Conservation (phyloP, 495 filamentous ascomycete genomes). For the Podospora pseudocomata region DNA sequence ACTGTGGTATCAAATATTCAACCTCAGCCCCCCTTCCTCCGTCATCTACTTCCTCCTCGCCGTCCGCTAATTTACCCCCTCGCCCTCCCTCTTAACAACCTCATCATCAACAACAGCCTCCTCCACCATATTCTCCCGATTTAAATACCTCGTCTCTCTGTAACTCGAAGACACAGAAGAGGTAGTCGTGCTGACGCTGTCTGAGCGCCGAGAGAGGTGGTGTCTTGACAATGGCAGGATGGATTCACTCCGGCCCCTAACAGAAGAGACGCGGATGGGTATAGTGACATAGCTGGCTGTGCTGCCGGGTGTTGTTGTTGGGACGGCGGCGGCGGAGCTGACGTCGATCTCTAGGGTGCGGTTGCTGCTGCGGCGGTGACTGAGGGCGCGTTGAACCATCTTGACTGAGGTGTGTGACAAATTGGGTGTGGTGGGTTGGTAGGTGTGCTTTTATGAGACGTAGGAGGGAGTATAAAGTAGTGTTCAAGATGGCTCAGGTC, state of each 20-base stretch:
- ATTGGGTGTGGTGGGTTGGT: neutral
- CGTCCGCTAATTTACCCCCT: neutral
- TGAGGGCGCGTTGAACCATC: conserved; percentile 19
- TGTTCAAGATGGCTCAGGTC: neutral
- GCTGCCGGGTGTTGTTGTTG: neutral
- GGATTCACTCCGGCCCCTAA: conserved; percentile 1
- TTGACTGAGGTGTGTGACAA: neutral
- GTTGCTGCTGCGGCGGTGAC: conserved; percentile 11
- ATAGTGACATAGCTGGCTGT: conserved; percentile 7
- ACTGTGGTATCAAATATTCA: neutral
- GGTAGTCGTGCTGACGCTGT: conserved; percentile 8
- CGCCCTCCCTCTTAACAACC: neutral
- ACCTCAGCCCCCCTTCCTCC: neutral
- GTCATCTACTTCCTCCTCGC: neutral
- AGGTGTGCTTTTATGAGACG: neutral
- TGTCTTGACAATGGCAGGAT: conserved; percentile 16
- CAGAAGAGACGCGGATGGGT: neutral
- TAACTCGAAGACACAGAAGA: neutral
- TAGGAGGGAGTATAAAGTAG: no score
- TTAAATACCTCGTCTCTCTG: neutral
- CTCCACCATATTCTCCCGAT: neutral
- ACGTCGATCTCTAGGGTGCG: conserved; percentile 17
- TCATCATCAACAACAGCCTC: neutral
- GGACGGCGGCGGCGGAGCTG: neutral
- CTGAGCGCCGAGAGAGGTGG: conserved; percentile 10